phyloP scores from a whole-genome alignment of 2,329 filamentous ascomycete species.

The Verticillium nonalfalfae region DNA sequence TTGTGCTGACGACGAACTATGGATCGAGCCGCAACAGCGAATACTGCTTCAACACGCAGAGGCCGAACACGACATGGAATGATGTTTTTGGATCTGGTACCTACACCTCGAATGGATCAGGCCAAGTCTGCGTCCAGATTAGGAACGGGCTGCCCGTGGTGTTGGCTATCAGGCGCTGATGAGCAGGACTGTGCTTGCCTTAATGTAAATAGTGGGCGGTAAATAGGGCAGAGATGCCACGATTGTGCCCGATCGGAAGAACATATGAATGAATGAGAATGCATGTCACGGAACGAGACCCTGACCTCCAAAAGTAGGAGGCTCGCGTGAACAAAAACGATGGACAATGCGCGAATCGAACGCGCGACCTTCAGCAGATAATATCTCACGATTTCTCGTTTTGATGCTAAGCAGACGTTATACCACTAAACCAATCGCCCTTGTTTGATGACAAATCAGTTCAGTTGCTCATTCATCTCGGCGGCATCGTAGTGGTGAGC shows the following conservation, averaged over 20 bases:
- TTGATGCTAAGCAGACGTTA: conserved; percentile 5
- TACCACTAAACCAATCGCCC: conserved; percentile 6
- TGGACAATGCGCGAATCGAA: conserved; percentile 5
- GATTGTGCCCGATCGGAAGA: not conserved
- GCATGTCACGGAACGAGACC: not conserved
- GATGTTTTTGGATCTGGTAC: conserved; percentile 27
- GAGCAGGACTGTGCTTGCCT: not conserved
- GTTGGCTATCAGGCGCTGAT: conserved; percentile 11
- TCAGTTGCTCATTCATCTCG: not conserved
- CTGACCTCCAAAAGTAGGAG: not conserved
- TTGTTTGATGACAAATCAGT: not conserved
- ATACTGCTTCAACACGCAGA: conserved; percentile 34
- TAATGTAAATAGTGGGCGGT: not conserved
- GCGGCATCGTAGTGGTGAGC: not conserved
- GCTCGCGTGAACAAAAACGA: not conserved
- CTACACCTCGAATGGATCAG: conserved; percentile 29
- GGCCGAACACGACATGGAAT: conserved; percentile 29
- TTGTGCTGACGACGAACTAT: conserved; percentile 38
- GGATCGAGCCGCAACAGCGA: conserved; percentile 28
- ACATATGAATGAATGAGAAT: not conserved
- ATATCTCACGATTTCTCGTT: not conserved
- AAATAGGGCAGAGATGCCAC: no score
- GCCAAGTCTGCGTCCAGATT: conserved; percentile 32
- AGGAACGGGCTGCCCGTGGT: conserved; percentile 36
- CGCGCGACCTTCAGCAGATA: conserved; percentile 4